Evolutionary conservation across 176 grass and related monocot species (phyloP), one percentile per base, ranked within the genome.

Genomic region (Thinopyrum elongatum): DNA sequence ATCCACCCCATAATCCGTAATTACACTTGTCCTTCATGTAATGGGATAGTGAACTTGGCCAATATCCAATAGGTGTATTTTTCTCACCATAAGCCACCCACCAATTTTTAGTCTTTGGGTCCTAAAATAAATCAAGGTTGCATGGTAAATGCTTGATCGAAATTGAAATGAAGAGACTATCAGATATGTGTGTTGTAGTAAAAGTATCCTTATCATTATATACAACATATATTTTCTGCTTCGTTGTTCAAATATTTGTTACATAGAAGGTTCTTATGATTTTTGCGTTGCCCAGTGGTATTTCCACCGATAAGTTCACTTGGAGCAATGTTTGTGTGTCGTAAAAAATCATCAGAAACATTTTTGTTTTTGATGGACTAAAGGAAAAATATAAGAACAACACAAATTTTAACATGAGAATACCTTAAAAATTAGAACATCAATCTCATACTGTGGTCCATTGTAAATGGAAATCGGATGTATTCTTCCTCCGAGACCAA

Each of bases 51-150:
- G 27, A 39, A 17, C 70, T 63, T 16, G 82, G 87, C 87, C 87
- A 89, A 34, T 89, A 89, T 67, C 76, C 82, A 19, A 81, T 22
- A 2, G 66, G 74, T 9, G 27, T 89, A 35, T 30, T 64, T 0
- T n/a, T 8, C 25, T 76, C 21, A 11, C 31, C 61, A 2, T 25
- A 58, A 8, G 13, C 12, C 22, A 89, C 23, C 82, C 82, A 85
- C 87, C 82, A 89, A 34, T 81, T 59, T 15, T 63, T 63, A 13
- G 16, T 76, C 28, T 58, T 83, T 10, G 12, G 72, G 25, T 89
- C 87, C 87, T 89, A 72, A 34, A 25, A 12, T n/a, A 16, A 51
- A 22, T 67, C 10, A 29, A 60, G 14, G 27, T 47, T 44, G 3
- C 16, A 46, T 33, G 9, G 39, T 46, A 74, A 47, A 72, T 33